These are phyloP conservation scores for Aspergillus ostianus DNA, from an alignment of 495 filamentous ascomycete genomes.

Conservation along the genomic window DNA sequence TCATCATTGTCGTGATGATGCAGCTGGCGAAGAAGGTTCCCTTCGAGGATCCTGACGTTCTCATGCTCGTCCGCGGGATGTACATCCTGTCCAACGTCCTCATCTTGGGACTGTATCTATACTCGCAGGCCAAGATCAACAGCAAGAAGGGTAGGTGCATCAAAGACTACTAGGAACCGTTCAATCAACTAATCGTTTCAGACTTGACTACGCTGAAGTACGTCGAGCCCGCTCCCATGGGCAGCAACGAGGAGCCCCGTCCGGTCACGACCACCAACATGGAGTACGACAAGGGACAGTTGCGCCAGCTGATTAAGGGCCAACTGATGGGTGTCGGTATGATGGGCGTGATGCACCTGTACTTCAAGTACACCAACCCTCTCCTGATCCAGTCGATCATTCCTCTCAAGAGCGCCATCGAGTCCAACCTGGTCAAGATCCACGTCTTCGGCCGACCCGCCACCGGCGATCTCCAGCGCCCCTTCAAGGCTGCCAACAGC, in stretches of 20 bases:
- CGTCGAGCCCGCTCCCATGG: constrained; percentile 90
- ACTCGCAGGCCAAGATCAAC: constrained; percentile 77
- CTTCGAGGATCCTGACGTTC: constrained; percentile 85
- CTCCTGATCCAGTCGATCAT: constrained; percentile 98
- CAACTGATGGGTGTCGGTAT: constrained; percentile 94
- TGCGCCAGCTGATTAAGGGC: constrained; percentile 76
- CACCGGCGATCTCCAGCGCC: constrained; percentile 85
- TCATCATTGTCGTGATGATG: constrained; percentile 97
- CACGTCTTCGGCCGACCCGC: constrained; percentile 90
- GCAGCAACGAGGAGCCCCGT: constrained; percentile 87
- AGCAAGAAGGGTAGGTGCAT: constrained; percentile 80
- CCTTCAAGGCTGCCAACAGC: constrained; percentile 84
- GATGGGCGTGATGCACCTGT: constrained; percentile 98
- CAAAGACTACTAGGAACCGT: neutral
- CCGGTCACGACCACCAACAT: constrained; percentile 93
- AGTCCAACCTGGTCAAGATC: constrained; percentile 93
- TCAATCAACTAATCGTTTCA: constrained; percentile 31
- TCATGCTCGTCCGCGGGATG: constrained; percentile 75
- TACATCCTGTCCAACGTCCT: constrained; percentile 88
- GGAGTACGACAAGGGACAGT: constrained; percentile 85
- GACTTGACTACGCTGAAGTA: constrained; percentile 98
- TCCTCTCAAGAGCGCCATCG: constrained; percentile 90
- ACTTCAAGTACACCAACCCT: constrained; percentile 99
- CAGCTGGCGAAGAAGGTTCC: constrained; percentile 94
- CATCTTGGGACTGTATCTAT: constrained; percentile 80